Conservation (phyloP, 441 rosid species). For the Erysimum pusillum region DNA sequence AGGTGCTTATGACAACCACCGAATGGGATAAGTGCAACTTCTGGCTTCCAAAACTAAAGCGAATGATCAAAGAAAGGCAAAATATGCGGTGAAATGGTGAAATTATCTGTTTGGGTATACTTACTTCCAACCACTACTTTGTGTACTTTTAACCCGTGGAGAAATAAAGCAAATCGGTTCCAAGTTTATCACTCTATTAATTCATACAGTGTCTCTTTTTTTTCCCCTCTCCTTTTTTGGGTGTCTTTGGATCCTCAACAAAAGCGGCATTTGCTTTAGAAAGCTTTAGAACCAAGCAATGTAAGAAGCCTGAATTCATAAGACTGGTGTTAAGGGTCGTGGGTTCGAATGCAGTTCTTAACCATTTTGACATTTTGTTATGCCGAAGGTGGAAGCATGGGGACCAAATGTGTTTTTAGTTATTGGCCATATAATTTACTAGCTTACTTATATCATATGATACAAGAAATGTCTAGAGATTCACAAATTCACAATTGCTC, state of each 20-base stretch:
- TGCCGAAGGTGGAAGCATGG: neutral
- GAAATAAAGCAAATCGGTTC: conserved; percentile 3
- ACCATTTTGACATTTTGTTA: conserved; percentile 5
- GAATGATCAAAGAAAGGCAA: conserved; percentile 82
- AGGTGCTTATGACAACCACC: conserved; percentile 77
- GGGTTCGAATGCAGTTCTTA: neutral
- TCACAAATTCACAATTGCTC: conserved; percentile 13
- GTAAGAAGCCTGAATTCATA: conserved; percentile 7
- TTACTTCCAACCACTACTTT: neutral
- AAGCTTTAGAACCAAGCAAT: conserved; percentile 20
- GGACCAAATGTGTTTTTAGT: neutral
- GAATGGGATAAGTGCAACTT: conserved; percentile 91
- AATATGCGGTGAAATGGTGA: conserved; percentile 3
- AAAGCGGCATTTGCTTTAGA: conserved; percentile 4
- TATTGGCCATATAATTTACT: neutral
- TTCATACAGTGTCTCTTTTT: neutral
- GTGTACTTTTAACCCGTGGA: neutral
- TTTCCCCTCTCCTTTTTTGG: neutral
- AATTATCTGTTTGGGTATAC: neutral
- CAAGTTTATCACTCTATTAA: neutral
- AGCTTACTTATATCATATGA: neutral
- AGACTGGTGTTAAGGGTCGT: conserved; percentile 1
- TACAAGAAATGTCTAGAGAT: neutral
- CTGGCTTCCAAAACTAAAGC: conserved; percentile 76
- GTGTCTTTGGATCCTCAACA: neutral